A percentile compares a stretch with the other conserved stretches of the same genome.
These are phyloP conservation scores for Colletotrichum nymphaeae DNA, from an alignment of 2,329 filamentous ascomycete genomes.

Conservation along the genomic window DNA sequence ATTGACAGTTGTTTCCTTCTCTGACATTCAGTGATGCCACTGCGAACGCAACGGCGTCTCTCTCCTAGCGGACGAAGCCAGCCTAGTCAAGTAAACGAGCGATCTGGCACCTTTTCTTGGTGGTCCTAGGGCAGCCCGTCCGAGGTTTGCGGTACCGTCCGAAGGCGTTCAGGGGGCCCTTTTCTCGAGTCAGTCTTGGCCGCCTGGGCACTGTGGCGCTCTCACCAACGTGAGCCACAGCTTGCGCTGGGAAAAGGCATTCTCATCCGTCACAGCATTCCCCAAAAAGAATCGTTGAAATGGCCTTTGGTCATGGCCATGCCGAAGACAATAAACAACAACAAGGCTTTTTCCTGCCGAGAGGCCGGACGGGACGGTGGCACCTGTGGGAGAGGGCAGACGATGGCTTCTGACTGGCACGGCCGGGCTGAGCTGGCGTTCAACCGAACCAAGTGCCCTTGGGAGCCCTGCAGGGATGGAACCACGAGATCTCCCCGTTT, in stretches of 20 bases:
- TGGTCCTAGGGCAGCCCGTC: constrained; percentile 30
- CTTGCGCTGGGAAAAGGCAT: background rate
- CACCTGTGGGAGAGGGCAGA: constrained; percentile 24
- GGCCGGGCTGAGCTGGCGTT: constrained; percentile 34
- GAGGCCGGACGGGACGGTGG: constrained; percentile 16
- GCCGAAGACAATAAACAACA: constrained; percentile 4
- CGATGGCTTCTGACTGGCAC: constrained; percentile 25
- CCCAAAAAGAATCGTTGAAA: background rate
- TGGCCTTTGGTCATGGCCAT: background rate
- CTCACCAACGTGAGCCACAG: background rate
- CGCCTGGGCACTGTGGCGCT: background rate
- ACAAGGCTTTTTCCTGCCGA: constrained; percentile 20
- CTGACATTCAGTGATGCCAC: constrained; percentile 9
- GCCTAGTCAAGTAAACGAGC: constrained; percentile 20
- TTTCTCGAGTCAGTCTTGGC: constrained; percentile 30
- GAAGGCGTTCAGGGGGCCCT: constrained; percentile 31
- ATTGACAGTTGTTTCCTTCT: background rate
- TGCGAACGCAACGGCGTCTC: constrained; percentile 26
- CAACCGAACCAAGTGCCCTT: constrained; percentile 34
- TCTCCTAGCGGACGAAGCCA: constrained; percentile 8
- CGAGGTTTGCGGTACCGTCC: constrained; percentile 35
- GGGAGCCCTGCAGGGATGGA: constrained; percentile 37
- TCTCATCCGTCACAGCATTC: constrained; percentile 14
- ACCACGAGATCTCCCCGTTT: constrained; percentile 40
- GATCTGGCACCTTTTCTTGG: constrained; percentile 24